These are phyloP conservation scores for Phalaenopsis aphrodite DNA, from an alignment of 106 monocot species.

Conservation along the genomic window DNA sequence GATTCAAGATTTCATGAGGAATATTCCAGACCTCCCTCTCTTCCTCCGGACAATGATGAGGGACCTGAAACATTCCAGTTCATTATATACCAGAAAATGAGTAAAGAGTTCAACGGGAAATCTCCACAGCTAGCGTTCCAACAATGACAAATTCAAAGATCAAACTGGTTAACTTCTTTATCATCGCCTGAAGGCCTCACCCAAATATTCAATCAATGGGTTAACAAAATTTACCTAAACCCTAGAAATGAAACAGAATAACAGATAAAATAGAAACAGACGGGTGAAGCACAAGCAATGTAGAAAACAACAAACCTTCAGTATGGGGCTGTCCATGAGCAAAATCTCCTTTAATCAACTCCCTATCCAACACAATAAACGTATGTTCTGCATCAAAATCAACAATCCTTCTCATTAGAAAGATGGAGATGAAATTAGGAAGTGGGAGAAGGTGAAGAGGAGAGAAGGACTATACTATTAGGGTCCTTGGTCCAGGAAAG, in stretches of 20 bases:
- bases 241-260: neutral
- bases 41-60: too few relatives aligned
- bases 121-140: too few relatives aligned
- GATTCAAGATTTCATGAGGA: too few relatives aligned
- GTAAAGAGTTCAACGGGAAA: too few relatives aligned
- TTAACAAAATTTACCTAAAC: neutral
- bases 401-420: neutral
- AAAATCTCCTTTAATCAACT: conserved; percentile 18
- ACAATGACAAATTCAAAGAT: too few relatives aligned
- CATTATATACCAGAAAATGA: too few relatives aligned
- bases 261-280: neutral
- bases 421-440: neutral
- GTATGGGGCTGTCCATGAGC: conserved; percentile 17
- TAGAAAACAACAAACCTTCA: conserved; percentile 14
- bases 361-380: conserved; percentile 24
- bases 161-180: too few relatives aligned
- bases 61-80: too few relatives aligned
- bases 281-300: neutral
- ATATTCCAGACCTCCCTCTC: too few relatives aligned
- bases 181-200: too few relatives aligned
- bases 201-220: too few relatives aligned
- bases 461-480: neutral
- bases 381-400: conserved; percentile 20
- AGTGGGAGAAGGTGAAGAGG: neutral
- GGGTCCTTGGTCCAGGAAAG: conserved; percentile 20